Conservation (phyloP, 2,329 filamentous ascomycete genomes). For the Nemania sp. region DNA sequence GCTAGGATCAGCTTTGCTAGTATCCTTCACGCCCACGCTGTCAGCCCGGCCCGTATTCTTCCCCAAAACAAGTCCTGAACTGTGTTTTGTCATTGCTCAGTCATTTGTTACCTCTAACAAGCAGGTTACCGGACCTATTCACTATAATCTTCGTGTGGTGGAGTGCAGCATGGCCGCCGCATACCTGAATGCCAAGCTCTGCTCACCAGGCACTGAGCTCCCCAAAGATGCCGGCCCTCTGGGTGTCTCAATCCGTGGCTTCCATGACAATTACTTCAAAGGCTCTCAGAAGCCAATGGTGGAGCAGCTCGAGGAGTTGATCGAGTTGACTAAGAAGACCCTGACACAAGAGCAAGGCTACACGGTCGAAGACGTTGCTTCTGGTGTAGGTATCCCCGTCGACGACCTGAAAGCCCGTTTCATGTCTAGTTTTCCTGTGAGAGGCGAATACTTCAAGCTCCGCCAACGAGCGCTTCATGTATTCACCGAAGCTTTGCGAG, state of each 20-base stretch:
- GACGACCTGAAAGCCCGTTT: constrained; percentile 75
- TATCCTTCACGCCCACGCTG: constrained; percentile 83
- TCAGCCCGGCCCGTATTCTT: constrained; percentile 78
- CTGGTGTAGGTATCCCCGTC: constrained; percentile 69
- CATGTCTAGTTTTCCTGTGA: constrained; percentile 86
- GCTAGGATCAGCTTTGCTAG: constrained; percentile 83
- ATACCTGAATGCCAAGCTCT: constrained; percentile 63
- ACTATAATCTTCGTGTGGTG: constrained; percentile 96
- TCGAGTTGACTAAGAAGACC: constrained; percentile 70
- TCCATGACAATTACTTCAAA: constrained; percentile 82
- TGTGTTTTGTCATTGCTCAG: constrained; percentile 92
- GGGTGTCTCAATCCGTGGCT: constrained; percentile 80
- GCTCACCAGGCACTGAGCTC: constrained; percentile 62
- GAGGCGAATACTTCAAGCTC: constrained; percentile 84
- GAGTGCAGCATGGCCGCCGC: constrained; percentile 89
- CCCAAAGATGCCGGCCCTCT: constrained; percentile 81
- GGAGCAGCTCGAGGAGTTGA: constrained; percentile 74
- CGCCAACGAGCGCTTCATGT: constrained; percentile 89
- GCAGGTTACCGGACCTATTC: constrained; percentile 87
- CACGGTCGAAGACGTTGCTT: constrained; percentile 81
- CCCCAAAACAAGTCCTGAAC: constrained; percentile 77
- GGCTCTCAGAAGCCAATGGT: constrained; percentile 55
- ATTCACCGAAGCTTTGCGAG: constrained; percentile 84
- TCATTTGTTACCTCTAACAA: constrained; percentile 95
- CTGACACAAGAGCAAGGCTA: constrained; percentile 82